Base-by-base conservation (phyloP, 208 protist species). In the Acanthamoeba healyi region DNA sequence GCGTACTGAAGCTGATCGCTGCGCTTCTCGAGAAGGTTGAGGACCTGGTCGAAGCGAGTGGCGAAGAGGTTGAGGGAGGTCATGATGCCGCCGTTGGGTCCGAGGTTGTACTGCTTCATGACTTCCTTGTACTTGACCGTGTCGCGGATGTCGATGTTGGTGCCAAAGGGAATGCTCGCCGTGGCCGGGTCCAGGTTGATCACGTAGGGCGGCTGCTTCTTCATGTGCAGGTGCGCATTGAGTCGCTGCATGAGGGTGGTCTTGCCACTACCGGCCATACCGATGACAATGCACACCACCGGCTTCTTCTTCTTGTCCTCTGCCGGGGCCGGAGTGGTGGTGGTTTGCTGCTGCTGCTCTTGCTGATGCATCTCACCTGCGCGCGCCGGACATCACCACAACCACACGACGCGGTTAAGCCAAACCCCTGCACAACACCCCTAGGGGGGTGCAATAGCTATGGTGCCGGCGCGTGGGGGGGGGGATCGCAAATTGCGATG, bases 111-210 rank as follows among this genome's bases (percentile, higher is more conserved):
- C 95, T 99, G 98, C 94, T 99, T 98, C 99, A 99, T 99, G 3
- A 99, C 98, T 94, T 99, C 97, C 54, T 99, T 98, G 97, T 99
- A 99, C 87, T 99, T 98, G 24, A 99, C 98, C 42, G 99, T 99
- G 95, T 99, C 99, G 34, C 99, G 97, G 94, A 99, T 99, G 96
- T 99, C 99, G 94, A 99, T 99, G 96, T 99, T 99, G 29, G 98
- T 97, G 46, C 95, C 96, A 97, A 99, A 99, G 4, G 98, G 98
- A 36, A 99, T 95, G 32, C 99, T 95, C 5, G 94, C 79, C 29
- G 99, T 99, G 42, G 99, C 99, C 7, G 99, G 99, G 95, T 99
- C 99, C 7, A 99, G 96, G 95, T 99, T 99, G 40, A 99, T 98
- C 82, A 99, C 98, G 97, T 99, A 99, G 6, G 96, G 93, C 44